phyloP scores from a whole-genome alignment of 2,329 filamentous ascomycete species.

The Huntiella bhutanensis region DNA sequence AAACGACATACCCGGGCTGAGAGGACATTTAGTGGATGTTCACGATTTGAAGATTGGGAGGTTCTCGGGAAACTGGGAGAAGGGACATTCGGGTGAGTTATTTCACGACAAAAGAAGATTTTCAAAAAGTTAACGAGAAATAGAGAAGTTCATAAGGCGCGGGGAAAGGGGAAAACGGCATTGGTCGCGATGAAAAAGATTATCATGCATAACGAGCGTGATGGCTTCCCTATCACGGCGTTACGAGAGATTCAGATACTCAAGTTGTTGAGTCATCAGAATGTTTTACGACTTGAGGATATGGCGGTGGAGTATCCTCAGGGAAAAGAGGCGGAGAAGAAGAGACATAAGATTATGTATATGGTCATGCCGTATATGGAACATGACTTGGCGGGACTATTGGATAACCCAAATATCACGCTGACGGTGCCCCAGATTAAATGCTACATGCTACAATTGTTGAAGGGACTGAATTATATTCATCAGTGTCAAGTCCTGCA shows the following conservation, averaged over 20 bases:
- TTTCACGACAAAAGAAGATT: background rate
- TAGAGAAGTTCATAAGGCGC: constrained; percentile 71
- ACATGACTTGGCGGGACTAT: constrained; percentile 87
- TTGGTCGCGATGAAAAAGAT: constrained; percentile 93
- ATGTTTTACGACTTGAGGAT: constrained; percentile 73
- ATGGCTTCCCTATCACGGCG: constrained; percentile 97
- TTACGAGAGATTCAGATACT: constrained; percentile 93
- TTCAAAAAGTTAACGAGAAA: too few species aligned
- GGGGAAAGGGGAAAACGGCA: constrained; percentile 52
- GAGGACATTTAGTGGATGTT: constrained; percentile 64
- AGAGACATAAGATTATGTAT: constrained; percentile 76
- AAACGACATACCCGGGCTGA: constrained; percentile 34
- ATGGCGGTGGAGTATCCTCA: constrained; percentile 75
- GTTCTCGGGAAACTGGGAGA: constrained; percentile 73
- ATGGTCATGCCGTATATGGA: constrained; percentile 99
- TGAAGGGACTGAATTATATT: constrained; percentile 76
- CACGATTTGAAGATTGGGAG: constrained; percentile 63
- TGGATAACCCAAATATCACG: constrained; percentile 80
- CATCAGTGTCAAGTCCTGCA: constrained; percentile 83
- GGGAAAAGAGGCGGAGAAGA: constrained; percentile 44
- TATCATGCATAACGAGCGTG: constrained; percentile 97
- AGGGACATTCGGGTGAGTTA: constrained; percentile 58
- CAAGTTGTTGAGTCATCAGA: constrained; percentile 82
- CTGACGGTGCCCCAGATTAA: constrained; percentile 89
- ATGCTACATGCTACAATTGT: constrained; percentile 86